Conservation (phyloP, 495 filamentous ascomycete genomes). For the Trichocladium antarcticum region DNA sequence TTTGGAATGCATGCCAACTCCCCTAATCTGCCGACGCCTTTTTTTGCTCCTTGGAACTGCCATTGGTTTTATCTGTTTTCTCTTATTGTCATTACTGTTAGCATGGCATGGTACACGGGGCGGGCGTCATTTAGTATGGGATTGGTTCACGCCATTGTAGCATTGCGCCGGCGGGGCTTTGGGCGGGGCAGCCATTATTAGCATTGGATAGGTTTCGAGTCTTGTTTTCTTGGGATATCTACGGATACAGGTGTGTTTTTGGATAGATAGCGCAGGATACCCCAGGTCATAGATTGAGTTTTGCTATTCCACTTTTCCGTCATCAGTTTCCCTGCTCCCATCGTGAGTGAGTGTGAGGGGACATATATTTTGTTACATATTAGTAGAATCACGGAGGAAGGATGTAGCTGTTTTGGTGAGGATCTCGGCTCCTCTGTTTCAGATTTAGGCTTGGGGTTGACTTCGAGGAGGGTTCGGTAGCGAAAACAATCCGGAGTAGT, state of each 20-base stretch:
- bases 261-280: conserved; percentile 9
- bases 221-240: not conserved
- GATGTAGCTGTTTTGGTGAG: too few species aligned
- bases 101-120: not conserved
- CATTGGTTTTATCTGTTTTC: not conserved
- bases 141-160: not conserved
- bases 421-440: too few species aligned
- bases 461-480: too few species aligned
- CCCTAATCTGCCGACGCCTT: not conserved
- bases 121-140: not conserved
- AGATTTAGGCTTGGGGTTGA: too few species aligned
- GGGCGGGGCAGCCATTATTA: not conserved
- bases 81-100: not conserved
- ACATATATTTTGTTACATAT: too few species aligned
- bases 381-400: too few species aligned
- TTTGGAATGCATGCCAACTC: not conserved
- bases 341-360: too few species aligned
- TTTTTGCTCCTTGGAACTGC: not conserved
- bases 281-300: conserved; percentile 1
- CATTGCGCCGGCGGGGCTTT: not conserved
- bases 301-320: not conserved
- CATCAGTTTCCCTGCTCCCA: too few species aligned
- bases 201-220: not conserved
- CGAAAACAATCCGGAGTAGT: too few species aligned
- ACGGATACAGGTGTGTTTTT: too few species aligned